A percentile compares a stretch with the other conserved stretches of the same genome.
phyloP scores from a whole-genome alignment of 257 asterid species.

The Nicotiana attenuata region DNA sequence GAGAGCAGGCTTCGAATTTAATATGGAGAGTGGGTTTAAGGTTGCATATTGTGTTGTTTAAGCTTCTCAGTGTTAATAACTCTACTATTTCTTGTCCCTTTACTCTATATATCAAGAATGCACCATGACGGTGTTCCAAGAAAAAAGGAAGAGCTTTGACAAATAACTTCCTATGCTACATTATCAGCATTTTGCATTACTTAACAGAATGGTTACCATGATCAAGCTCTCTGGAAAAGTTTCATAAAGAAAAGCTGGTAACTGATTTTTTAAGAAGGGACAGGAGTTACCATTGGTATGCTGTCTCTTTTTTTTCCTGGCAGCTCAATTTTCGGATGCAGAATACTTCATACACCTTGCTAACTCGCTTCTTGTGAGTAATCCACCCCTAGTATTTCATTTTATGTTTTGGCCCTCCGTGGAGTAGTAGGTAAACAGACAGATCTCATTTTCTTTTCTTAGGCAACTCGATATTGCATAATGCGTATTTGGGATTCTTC shows the following conservation, averaged over 20 bases:
- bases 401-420: background rate
- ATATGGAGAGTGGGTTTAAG: background rate
- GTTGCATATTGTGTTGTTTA: background rate
- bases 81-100: background rate
- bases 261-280: background rate
- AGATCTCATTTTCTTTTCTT: background rate
- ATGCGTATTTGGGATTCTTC: background rate
- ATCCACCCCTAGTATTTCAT: background rate
- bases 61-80: background rate
- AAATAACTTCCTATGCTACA: background rate
- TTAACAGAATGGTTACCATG: background rate
- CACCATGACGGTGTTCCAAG: background rate
- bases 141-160: background rate
- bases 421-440: background rate
- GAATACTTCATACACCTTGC: background rate
- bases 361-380: background rate
- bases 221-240: background rate
- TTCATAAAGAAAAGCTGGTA: background rate
- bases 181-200: background rate
- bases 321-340: background rate
- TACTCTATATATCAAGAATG: background rate
- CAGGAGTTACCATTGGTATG: background rate
- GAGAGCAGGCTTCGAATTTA: background rate
- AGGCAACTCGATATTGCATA: background rate
- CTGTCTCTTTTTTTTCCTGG: background rate